Conservation (phyloP, 306 rosid genomes). For the Cicer yamashitae region DNA sequence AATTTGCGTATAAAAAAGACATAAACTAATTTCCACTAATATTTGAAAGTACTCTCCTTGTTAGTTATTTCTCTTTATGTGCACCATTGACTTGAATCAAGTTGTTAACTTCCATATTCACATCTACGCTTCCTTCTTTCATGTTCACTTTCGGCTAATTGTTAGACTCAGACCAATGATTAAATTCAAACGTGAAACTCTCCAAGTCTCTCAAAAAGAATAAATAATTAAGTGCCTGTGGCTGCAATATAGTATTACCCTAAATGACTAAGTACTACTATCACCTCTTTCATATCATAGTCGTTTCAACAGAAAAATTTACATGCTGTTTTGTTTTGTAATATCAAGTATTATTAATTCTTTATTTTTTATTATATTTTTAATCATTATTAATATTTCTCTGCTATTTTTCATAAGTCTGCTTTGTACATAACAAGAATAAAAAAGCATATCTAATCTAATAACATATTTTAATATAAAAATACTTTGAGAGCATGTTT, state of each 20-base stretch:
- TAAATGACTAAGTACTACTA: neutral
- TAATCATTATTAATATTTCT: no score
- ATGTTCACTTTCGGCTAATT: slow-evolving; percentile 35
- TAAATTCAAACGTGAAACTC: slow-evolving; percentile 28
- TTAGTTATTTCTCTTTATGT: neutral
- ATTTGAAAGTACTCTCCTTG: neutral
- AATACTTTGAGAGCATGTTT: no score
- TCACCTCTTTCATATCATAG: neutral
- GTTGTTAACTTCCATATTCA: slow-evolving; percentile 13
- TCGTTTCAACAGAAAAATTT: neutral
- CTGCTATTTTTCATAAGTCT: no score
- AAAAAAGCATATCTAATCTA: no score
- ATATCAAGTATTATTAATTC: neutral
- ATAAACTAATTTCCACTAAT: slow-evolving; percentile 5
- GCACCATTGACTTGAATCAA: slow-evolving; percentile 17
- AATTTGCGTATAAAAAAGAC: neutral
- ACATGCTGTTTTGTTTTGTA: neutral
- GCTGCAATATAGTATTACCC: neutral
- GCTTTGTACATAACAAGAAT: no score
- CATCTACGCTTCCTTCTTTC: slow-evolving; percentile 7
- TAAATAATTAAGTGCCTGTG: slow-evolving; percentile 7
- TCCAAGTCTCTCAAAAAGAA: slow-evolving; percentile 6
- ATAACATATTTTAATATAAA: no score
- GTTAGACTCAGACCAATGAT: slow-evolving; percentile 23
- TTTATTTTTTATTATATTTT: neutral